Percentiles rank a stretch among this genome's conserved stretches.
Conservation (phyloP, 1,284 basidiomycete species). For the Fomitopsis pinicola region DNA sequence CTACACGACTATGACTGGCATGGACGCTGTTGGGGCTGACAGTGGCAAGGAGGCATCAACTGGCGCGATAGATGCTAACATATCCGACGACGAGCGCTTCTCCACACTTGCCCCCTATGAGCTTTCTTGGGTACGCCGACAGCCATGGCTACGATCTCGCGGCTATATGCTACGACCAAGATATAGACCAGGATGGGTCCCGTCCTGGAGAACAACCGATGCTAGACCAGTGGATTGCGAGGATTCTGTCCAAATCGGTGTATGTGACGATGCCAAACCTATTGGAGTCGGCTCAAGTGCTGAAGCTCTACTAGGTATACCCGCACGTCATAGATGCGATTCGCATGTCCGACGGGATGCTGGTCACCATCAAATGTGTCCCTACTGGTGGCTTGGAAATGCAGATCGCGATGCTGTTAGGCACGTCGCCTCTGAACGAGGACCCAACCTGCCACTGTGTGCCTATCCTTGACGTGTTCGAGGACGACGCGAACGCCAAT, state of each 20-base stretch:
- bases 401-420: constrained; percentile 16
- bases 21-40: no score
- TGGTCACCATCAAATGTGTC: constrained; percentile 25
- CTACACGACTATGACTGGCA: no score
- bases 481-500: constrained; percentile 12
- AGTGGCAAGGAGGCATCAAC: no score
- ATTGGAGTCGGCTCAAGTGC: no score
- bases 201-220: constrained; percentile 9
- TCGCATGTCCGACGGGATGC: constrained; percentile 18
- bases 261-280: not conserved
- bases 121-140: not conserved
- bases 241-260: constrained; percentile 4
- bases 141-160: no score
- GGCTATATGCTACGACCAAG: no score
- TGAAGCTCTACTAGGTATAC: not conserved
- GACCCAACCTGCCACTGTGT: constrained; percentile 28
- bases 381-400: constrained; percentile 14
- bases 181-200: constrained; percentile 9
- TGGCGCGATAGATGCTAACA: not conserved
- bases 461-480: constrained; percentile 22
- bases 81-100: not conserved
- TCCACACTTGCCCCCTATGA: not conserved
- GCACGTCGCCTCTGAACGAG: constrained; percentile 1
- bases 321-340: constrained; percentile 24
- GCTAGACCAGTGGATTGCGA: constrained; percentile 4